These are phyloP conservation scores for Polyporus tsugae DNA, from an alignment of 1,284 basidiomycete genomes.

Conservation along the genomic window DNA sequence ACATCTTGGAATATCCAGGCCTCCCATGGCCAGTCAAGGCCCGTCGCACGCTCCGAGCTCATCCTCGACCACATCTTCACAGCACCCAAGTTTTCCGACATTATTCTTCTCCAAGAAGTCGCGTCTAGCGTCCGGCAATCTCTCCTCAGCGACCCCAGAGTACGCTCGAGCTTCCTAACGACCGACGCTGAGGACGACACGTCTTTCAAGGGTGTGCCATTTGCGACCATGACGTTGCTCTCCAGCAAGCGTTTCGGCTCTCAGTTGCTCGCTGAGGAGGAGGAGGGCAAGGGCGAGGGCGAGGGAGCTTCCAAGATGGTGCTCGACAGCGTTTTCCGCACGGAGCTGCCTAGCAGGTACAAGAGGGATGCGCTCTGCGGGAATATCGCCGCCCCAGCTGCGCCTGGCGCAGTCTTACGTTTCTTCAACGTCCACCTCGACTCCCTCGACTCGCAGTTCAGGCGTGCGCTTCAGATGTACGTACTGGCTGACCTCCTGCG, in stretches of 20 bases:
- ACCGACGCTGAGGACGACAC: constrained; percentile 50
- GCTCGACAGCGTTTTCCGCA: constrained; percentile 42
- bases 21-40: constrained; percentile 34
- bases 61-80: constrained; percentile 46
- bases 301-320: constrained; percentile 41
- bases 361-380: constrained; percentile 43
- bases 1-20: constrained; percentile 42
- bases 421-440: constrained; percentile 28
- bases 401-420: constrained; percentile 37
- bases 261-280: constrained; percentile 28
- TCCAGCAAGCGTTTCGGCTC: constrained; percentile 46
- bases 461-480: not conserved
- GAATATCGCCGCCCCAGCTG: constrained; percentile 41
- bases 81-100: constrained; percentile 43
- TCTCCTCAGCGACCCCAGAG: constrained; percentile 43
- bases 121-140: constrained; percentile 33
- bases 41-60: constrained; percentile 43
- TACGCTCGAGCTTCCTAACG: constrained; percentile 43
- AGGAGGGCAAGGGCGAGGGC: not conserved
- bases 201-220: constrained; percentile 45
- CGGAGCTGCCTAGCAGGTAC: constrained; percentile 48
- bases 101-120: constrained; percentile 51
- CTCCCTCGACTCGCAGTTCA: not conserved
- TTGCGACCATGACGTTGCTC: constrained; percentile 51
- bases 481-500: not conserved